Evolutionary conservation across 768 basidiomycete species (phyloP).

Genomic region (Suillus variegatus): DNA sequence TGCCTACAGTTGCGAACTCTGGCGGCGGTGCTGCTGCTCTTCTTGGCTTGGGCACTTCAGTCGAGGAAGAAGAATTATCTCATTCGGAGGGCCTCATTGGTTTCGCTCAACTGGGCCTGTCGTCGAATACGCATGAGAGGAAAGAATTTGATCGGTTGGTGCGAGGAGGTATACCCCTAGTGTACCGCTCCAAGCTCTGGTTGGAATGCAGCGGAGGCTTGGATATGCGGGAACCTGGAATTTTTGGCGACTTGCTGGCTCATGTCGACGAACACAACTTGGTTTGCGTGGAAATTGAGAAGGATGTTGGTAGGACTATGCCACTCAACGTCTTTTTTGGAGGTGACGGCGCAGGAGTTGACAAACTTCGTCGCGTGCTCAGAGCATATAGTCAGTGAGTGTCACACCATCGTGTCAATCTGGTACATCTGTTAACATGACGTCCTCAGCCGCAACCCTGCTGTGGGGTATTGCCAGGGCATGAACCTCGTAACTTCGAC

Average conservation of each 20-base stretch:
- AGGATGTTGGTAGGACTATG: conserved; percentile 91
- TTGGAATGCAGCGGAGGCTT: conserved; percentile 91
- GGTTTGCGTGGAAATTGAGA: conserved; percentile 85
- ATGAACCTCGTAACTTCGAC: conserved; percentile 98
- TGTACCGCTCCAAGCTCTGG: conserved; percentile 88
- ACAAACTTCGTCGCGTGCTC: conserved; percentile 87
- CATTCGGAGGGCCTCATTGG: conserved; percentile 89
- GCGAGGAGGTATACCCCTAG: conserved; percentile 84
- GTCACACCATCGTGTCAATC: background rate
- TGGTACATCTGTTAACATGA: background rate
- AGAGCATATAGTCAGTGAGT: conserved; percentile 88
- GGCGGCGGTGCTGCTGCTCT: conserved; percentile 57
- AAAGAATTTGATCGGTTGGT: conserved; percentile 80
- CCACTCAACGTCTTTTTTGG: conserved; percentile 97
- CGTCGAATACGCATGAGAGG: conserved; percentile 68
- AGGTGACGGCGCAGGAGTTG: conserved; percentile 92
- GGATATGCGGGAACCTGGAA: conserved; percentile 89
- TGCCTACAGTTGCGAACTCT: conserved; percentile 20
- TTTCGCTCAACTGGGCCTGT: conserved; percentile 84
- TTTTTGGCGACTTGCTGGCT: conserved; percentile 83
- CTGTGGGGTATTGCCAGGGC: conserved; percentile 93
- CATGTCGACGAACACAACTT: conserved; percentile 45
- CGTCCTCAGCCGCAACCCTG: conserved; percentile 73
- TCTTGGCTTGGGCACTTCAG: conserved; percentile 63
- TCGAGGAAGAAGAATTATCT: conserved; percentile 71